A percentile compares a stretch with the other conserved stretches of the same genome.
Evolutionary conservation across 1,284 basidiomycete genomes (phyloP).

Genomic region (Sporisorium sorghi): DNA sequence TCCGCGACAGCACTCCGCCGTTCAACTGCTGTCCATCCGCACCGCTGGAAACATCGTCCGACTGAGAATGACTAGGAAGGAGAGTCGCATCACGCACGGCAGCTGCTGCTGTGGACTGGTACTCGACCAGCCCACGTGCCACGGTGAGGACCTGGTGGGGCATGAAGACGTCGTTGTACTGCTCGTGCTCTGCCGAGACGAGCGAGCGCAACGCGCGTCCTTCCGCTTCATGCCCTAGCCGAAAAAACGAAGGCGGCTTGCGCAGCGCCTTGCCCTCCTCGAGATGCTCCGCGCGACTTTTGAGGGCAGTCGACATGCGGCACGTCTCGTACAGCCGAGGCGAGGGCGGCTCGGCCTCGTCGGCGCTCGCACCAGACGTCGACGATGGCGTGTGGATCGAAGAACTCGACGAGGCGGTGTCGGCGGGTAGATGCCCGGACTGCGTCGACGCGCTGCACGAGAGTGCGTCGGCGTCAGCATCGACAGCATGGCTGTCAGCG

Average conservation of each 20-base stretch:
- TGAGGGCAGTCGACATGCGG: slow-evolving; percentile 34
- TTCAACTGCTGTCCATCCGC: neutral
- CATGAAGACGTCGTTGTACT: slow-evolving; percentile 46
- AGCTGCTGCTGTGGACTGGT: slow-evolving; percentile 32
- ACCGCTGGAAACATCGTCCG: neutral
- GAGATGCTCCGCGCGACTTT: slow-evolving; percentile 29
- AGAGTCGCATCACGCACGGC: slow-evolving; percentile 18
- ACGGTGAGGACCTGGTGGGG: slow-evolving; percentile 51
- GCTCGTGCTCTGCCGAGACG: neutral
- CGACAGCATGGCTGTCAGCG: slow-evolving; percentile 6
- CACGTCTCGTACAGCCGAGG: slow-evolving; percentile 39
- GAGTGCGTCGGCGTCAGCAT: slow-evolving; percentile 19
- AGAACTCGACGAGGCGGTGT: slow-evolving; percentile 45
- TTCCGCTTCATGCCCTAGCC: slow-evolving; percentile 59
- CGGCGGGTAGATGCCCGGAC: slow-evolving; percentile 41
- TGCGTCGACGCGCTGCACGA: slow-evolving; percentile 50
- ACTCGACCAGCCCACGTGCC: slow-evolving; percentile 46
- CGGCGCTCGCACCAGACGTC: slow-evolving; percentile 43
- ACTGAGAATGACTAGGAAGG: slow-evolving; percentile 11
- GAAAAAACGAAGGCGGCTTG: slow-evolving; percentile 54
- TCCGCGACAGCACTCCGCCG: slow-evolving; percentile 10
- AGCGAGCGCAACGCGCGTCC: slow-evolving; percentile 24
- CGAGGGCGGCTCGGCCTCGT: slow-evolving; percentile 48
- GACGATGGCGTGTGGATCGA: slow-evolving; percentile 51
- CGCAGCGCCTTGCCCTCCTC: slow-evolving; percentile 37